Percentiles rank a stretch among this genome's conserved stretches.
These are phyloP conservation scores for Leucosporidium creatinivorum DNA, from an alignment of 768 basidiomycete genomes.

Conservation along the genomic window DNA sequence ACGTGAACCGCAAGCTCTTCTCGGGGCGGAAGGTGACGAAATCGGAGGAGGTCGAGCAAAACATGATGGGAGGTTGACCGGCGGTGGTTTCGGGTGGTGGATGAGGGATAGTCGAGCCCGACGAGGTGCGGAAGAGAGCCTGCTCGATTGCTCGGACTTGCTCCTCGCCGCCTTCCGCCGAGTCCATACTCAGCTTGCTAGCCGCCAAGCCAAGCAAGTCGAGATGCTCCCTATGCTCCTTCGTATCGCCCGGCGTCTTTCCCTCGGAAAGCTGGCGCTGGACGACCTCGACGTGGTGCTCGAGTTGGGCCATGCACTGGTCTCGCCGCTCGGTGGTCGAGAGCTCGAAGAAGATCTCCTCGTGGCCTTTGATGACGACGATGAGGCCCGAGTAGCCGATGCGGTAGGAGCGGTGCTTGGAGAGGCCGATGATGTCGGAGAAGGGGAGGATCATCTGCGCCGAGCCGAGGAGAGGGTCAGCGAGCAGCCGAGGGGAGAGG, in stretches of 20 bases:
- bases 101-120: slow-evolving; percentile 15
- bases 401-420: slow-evolving; percentile 76
- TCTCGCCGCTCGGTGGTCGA: slow-evolving; percentile 68
- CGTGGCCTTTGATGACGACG: slow-evolving; percentile 87
- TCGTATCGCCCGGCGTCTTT: slow-evolving; percentile 44
- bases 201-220: slow-evolving; percentile 79
- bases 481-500: slow-evolving; percentile 3
- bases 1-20: slow-evolving; percentile 77
- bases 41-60: slow-evolving; percentile 88
- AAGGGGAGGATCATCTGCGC: slow-evolving; percentile 88
- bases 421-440: slow-evolving; percentile 72
- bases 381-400: slow-evolving; percentile 86
- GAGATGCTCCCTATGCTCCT: slow-evolving; percentile 62
- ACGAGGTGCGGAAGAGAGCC: not conserved
- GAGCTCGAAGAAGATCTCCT: slow-evolving; percentile 97
- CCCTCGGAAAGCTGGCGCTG: slow-evolving; percentile 48
- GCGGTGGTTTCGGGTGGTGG: slow-evolving; percentile 26
- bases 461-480: not conserved
- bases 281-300: slow-evolving; percentile 70
- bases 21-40: slow-evolving; percentile 94
- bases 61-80: slow-evolving; percentile 66
- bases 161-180: too few species aligned
- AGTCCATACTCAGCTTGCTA: slow-evolving; percentile 29
- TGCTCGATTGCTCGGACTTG: too few species aligned
- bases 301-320: slow-evolving; percentile 65